Percentiles rank a stretch among this genome's conserved stretches.
Conservation (phyloP, 345 rosid genomes). For the Clarkia xantiana region DNA sequence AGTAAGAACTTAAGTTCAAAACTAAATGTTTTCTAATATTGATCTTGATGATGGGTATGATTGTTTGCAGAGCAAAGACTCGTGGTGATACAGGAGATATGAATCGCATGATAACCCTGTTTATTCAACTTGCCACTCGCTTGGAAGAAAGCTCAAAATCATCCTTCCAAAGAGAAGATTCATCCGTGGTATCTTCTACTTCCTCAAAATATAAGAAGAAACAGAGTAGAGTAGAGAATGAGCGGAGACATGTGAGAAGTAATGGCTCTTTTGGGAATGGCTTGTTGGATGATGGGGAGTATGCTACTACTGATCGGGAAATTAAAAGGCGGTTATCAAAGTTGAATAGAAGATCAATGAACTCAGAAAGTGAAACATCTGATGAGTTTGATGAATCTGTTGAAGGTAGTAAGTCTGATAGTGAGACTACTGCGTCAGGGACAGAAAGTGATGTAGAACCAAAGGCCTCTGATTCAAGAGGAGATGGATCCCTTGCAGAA, state of each 20-base stretch:
- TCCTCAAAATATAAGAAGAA: slow-evolving; percentile 55
- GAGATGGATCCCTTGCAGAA: slow-evolving; percentile 36
- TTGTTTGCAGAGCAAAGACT: slow-evolving; percentile 54
- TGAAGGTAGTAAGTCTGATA: slow-evolving; percentile 45
- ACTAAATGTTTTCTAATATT: no score
- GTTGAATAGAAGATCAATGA: slow-evolving; percentile 64
- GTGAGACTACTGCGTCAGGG: slow-evolving; percentile 64
- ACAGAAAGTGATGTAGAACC: slow-evolving; percentile 82
- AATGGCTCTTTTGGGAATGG: slow-evolving; percentile 42
- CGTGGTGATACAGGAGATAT: slow-evolving; percentile 64
- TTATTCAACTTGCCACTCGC: slow-evolving; percentile 77
- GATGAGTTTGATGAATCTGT: slow-evolving; percentile 55
- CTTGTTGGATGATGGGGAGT: slow-evolving; percentile 38
- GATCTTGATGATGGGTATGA: background rate
- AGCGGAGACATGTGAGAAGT: slow-evolving; percentile 60
- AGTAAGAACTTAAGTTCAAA: background rate
- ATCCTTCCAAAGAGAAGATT: slow-evolving; percentile 65
- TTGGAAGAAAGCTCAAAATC: slow-evolving; percentile 73
- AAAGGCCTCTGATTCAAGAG: slow-evolving; percentile 40
- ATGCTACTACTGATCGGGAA: slow-evolving; percentile 74
- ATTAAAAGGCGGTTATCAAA: slow-evolving; percentile 75
- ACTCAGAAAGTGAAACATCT: slow-evolving; percentile 89
- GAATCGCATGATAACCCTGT: slow-evolving; percentile 51
- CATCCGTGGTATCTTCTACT: slow-evolving; percentile 31
- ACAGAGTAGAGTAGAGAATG: slow-evolving; percentile 30